Evolutionary conservation across 768 basidiomycete genomes (phyloP), one percentile per base, ranked within the genome.

Genomic region (Galerina marginata): DNA sequence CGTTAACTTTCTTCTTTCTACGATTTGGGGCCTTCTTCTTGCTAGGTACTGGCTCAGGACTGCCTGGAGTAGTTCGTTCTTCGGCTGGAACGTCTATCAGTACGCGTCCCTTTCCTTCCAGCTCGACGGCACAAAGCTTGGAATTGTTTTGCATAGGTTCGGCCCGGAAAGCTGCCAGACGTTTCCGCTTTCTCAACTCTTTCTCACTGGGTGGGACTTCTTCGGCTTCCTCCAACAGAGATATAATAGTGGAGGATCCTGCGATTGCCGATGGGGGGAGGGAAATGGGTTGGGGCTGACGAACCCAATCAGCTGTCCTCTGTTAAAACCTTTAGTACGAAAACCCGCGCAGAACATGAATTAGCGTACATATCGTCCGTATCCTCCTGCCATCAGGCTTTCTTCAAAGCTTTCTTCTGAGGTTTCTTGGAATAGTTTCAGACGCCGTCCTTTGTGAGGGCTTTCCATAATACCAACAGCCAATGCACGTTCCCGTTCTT

Each of bases 381-480:
- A 92, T 7, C 91, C 91, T 33, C 90, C 90, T 16, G 90, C 90
- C 84, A 92, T 90, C 43, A 92, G 71, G 65, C 90, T 90, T 74
- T 93, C 91, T 67, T 93, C 91, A 65, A 93, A 92, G 67, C 90
- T 92, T 73, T 91, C 90, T 47, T 91, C 90, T 4, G 88, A 89
- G 0, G 90, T 92, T 74, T 91, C 90, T 71, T 91, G 90, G 71
- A 92, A 93, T 42, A 93, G 72, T 64, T 86, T 87, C 38, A 92
- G 76, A 52, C 90, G 79, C 58, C 91, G 79, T 1, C 92, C 92
- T 74, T 89, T 92, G 56, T 79, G 72, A 0, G 91, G 90, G 65
- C 85, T 91, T 63, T 88, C 86, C 64, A 81, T 82, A 26, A 92
- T 86, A 14, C 89, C 90, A 33, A 91, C 75, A 36, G 75, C 68